A percentile compares a stretch with the other conserved stretches of the same genome.
Evolutionary conservation across 768 basidiomycete species (phyloP).

Genomic region (Tylopilus sp.): DNA sequence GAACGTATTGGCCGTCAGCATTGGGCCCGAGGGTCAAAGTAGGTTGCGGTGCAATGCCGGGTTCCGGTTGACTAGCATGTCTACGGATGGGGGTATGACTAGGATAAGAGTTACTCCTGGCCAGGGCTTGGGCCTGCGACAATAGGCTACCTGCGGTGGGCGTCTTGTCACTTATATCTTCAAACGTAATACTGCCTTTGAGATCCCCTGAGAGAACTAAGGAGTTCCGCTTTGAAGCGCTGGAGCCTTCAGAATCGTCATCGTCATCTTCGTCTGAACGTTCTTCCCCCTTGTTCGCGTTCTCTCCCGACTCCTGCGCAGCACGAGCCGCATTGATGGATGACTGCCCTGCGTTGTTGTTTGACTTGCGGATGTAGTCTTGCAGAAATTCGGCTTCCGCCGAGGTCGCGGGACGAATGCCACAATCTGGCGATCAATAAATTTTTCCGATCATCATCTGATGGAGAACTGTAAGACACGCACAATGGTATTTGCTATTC

Average conservation of each 20-base stretch:
- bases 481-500: constrained; percentile 96
- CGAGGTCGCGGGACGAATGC: constrained; percentile 87
- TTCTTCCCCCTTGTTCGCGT: constrained; percentile 58
- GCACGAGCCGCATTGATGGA: constrained; percentile 72
- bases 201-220: constrained; percentile 60
- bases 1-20: constrained; percentile 42
- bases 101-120: constrained; percentile 57
- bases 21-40: constrained; percentile 52
- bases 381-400: constrained; percentile 90
- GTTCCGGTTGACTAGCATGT: constrained; percentile 56
- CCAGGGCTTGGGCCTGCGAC: constrained; percentile 67
- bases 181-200: constrained; percentile 54
- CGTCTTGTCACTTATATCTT: constrained; percentile 80
- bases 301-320: constrained; percentile 68
- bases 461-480: constrained; percentile 38
- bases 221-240: constrained; percentile 74
- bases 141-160: constrained; percentile 76
- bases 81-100: constrained; percentile 76
- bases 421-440: constrained; percentile 63
- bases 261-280: constrained; percentile 84
- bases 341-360: constrained; percentile 76
- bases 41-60: constrained; percentile 51
- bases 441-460: constrained; percentile 30
- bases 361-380: constrained; percentile 88
- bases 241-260: constrained; percentile 77